Evolutionary conservation across 2,329 filamentous ascomycete genomes (phyloP).

Genomic region (Sporothrix mexicana): DNA sequence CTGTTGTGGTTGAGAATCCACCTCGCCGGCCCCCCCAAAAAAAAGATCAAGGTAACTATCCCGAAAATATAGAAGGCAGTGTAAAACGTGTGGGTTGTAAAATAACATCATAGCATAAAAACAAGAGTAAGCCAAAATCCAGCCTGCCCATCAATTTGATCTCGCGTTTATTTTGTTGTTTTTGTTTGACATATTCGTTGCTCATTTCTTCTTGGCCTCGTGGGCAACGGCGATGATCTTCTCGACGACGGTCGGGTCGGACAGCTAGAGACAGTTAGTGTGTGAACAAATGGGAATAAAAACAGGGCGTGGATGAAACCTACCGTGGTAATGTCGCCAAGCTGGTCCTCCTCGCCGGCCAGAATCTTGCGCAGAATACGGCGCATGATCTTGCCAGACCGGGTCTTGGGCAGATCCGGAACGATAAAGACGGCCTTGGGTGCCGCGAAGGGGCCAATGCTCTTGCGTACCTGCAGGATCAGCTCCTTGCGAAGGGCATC

Average conservation of each 20-base stretch:
- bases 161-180: constrained; percentile 19
- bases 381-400: constrained; percentile 98
- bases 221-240: constrained; percentile 88
- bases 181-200: background rate
- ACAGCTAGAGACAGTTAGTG: constrained; percentile 62
- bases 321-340: constrained; percentile 92
- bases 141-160: constrained; percentile 18
- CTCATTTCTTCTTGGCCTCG: constrained; percentile 59
- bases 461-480: constrained; percentile 92
- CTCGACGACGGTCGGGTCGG: constrained; percentile 85
- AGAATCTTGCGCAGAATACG: constrained; percentile 96
- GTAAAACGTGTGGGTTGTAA: background rate
- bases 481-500: constrained; percentile 92
- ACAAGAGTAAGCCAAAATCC: background rate
- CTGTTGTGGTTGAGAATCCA: constrained; percentile 24
- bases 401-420: constrained; percentile 93
- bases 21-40: constrained; percentile 32
- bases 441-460: constrained; percentile 95
- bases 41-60: constrained; percentile 30
- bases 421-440: constrained; percentile 93
- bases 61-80: background rate
- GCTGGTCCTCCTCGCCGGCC: constrained; percentile 93
- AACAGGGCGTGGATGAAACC: constrained; percentile 47
- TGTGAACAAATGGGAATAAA: background rate
- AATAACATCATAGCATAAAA: background rate